Evolutionary conservation across 306 rosid genomes (phyloP).

Genomic region (Cucurbita pepo): DNA sequence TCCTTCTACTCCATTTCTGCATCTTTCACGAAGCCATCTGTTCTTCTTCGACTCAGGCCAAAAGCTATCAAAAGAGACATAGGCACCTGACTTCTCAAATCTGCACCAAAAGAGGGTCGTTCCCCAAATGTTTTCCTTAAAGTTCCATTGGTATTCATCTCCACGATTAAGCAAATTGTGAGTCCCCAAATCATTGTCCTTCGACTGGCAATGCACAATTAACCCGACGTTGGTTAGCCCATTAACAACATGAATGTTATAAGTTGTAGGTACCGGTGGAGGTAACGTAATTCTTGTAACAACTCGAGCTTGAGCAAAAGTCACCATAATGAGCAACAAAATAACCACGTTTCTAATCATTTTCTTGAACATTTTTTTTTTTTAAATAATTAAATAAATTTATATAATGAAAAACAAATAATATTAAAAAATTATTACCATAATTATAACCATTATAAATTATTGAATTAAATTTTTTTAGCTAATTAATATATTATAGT

Average conservation of each 20-base stretch:
- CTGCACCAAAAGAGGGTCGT: conserved; percentile 6
- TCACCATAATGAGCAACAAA: background rate
- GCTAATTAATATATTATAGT: no score
- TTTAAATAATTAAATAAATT: background rate
- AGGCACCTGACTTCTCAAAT: background rate
- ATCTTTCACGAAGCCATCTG: background rate
- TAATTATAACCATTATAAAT: no score
- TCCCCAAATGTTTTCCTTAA: background rate
- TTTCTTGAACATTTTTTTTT: background rate
- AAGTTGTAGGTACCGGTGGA: background rate
- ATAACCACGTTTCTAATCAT: background rate
- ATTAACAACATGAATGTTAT: background rate
- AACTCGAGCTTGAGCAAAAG: background rate
- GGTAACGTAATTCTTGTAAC: no score
- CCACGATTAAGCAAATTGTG: background rate
- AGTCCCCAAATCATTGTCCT: background rate
- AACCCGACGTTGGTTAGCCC: background rate
- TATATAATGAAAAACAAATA: no score
- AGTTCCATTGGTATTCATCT: background rate
- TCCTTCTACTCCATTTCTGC: background rate
- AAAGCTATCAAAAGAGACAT: background rate
- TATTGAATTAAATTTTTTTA: no score
- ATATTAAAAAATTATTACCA: no score
- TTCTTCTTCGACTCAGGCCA: background rate
- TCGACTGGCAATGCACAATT: background rate